Conservation (phyloP, 441 rosid genomes). For the Dalechampia spathulata region DNA sequence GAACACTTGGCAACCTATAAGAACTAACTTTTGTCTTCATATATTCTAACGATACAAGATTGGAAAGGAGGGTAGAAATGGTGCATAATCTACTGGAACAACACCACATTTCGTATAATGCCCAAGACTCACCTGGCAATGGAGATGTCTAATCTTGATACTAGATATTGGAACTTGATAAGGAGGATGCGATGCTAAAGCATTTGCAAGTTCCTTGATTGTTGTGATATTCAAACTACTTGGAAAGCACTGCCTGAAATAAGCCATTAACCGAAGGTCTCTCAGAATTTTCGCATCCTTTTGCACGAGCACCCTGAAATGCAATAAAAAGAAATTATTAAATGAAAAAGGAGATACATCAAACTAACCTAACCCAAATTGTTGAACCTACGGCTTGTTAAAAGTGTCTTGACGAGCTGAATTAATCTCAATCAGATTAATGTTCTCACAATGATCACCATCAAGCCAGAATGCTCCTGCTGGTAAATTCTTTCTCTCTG, state of each 20-base stretch:
- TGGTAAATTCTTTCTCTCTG: conserved; percentile 66
- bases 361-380: not conserved
- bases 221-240: conserved; percentile 49
- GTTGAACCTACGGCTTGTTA: conserved; percentile 60
- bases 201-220: conserved; percentile 76
- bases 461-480: conserved; percentile 73
- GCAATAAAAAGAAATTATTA: not conserved
- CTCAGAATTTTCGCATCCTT: conserved; percentile 66
- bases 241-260: conserved; percentile 76
- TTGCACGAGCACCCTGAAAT: conserved; percentile 44
- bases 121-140: conserved; percentile 59
- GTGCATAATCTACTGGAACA: not conserved
- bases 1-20: conserved; percentile 4
- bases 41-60: not conserved
- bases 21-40: conserved; percentile 7
- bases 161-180: conserved; percentile 76
- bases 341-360: too few species aligned
- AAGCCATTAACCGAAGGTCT: conserved; percentile 68
- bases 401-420: conserved; percentile 56
- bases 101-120: conserved; percentile 7
- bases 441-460: conserved; percentile 24
- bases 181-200: conserved; percentile 79
- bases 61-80: not conserved
- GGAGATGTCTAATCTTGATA: conserved; percentile 72
- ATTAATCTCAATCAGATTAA: conserved; percentile 60